Base-by-base conservation (phyloP, 163 green algal species). In the Chloromonas sp. region DNA sequence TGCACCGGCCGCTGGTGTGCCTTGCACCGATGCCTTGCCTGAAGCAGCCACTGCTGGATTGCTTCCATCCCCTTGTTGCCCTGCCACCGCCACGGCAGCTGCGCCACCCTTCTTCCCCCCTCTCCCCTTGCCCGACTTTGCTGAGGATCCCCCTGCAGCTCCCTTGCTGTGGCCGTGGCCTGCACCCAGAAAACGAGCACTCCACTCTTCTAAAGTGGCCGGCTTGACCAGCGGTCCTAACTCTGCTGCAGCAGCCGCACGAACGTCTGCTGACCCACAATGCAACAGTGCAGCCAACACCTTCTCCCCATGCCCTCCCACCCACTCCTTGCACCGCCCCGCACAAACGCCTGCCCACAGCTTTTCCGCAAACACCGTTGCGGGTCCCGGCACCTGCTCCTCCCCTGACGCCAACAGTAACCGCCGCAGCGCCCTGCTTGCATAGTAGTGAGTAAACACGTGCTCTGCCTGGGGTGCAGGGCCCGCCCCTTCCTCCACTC, bases 301-400 rank as follows among this genome's bases (percentile, higher is more conserved):
- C 89, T 96, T 96, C 80, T 93, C 93, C 0, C 86, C 93, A 82
- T 96, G 93, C 1, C 84, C 88, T 58, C 85, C 89, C 36, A 92
- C 85, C 88, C 88, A 92, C 60, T 86, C 71, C 58, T 71, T 66
- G 80, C 92, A 95, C 1, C 84, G 87, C 0, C 92, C 92, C 66
- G 86, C 59, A 5, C 93, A 76, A 36, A 82, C 90, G 1, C 66
- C 58, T 1, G 74, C 60, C 94, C 94, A 96, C 36, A 96, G 84
- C 86, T 70, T 61, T 74, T 84, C n/a, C 0, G 83, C 88, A 87
- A 93, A 93, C 84, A 1, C 70, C 83, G 60, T 14, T 60, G 70
- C 36, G 58, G 79, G 14, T 70, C 14, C 71, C 59, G 13, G 71
- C 58, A 13, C 14, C 79, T 78, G 1, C 81, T 81, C 87, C 74